Base-by-base conservation (phyloP, 2,329 filamentous ascomycete genomes). In the Aspergillus sp. region DNA sequence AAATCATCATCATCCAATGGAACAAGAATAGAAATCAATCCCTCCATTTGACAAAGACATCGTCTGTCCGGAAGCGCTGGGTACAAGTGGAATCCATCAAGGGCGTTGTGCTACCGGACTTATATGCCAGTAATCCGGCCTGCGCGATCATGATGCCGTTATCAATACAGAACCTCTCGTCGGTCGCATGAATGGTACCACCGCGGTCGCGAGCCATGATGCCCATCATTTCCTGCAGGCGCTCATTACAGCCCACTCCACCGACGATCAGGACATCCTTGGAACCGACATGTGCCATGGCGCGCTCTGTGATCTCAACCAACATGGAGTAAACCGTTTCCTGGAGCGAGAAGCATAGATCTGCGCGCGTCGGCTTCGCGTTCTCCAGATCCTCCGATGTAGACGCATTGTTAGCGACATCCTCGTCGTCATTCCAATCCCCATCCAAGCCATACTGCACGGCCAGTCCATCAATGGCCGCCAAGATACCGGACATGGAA, bases 121-220 rank as follows among this genome's bases (percentile, higher is more conserved):
- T 83, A 74, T 90, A 95, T 1, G 93, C 93, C 70, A 97, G 75
- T 69, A 99, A 78, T 2, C 95, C 95, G 2, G 95, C 95, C 76
- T 99, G 94, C 1, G 95, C 95, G 80, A 99, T 99, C 95, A 99
- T 99, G 73, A 99, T 98, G 52, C 95, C 95, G 71, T 99, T 99
- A 77, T 99, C 95, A 69, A 99, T 99, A 75, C 95, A 99, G 75
- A 96, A 99, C 49, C 95, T 84, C 81, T 99, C 95, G 74, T 99
- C 95, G 0, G 94, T 98, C 23, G 95, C 93, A 78, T 90, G 97
- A 3, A 98, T 91, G 70, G 87, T 93, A 3, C 95, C 95, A 56
- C 92, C 91, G 39, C 95, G 82, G 75, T 96, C 93, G 48, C 82
- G 82, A 15, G 93, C 94, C 95, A 99, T 99, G 50, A 90, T 82